A percentile compares a stretch with the other conserved stretches of the same genome.
Evolutionary conservation across 257 asterid species (phyloP).

Genomic region (Leonotis leonurus): DNA sequence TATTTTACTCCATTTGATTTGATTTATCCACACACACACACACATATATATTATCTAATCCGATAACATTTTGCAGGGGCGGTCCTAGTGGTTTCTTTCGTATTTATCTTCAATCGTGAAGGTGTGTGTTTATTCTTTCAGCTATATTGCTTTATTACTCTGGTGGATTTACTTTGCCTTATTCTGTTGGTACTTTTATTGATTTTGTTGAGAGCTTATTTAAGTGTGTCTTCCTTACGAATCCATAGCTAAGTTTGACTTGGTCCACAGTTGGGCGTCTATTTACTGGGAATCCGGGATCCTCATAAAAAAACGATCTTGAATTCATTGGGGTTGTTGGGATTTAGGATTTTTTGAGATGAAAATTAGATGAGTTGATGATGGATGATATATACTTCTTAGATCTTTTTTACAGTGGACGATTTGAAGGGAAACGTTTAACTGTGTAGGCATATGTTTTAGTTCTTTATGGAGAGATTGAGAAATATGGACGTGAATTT

Average conservation of each 20-base stretch:
- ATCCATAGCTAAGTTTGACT: too few relatives aligned
- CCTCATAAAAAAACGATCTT: not conserved
- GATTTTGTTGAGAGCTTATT: not conserved
- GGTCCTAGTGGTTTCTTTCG: not conserved
- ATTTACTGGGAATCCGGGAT: too few relatives aligned
- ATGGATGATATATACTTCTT: conserved; percentile 1
- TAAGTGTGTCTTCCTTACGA: not conserved
- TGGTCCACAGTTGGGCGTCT: too few relatives aligned
- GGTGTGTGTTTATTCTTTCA: conserved; percentile 15
- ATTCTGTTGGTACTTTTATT: not conserved
- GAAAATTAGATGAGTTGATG: not conserved
- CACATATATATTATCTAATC: too few relatives aligned
- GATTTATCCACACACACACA: too few relatives aligned
- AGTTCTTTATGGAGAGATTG: too few relatives aligned
- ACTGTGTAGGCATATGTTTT: too few relatives aligned
- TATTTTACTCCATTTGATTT: not conserved
- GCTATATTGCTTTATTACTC: not conserved
- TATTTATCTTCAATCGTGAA: conserved; percentile 1
- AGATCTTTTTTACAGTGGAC: not conserved
- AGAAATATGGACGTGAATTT: too few relatives aligned
- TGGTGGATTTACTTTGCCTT: not conserved
- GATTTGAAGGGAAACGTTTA: not conserved
- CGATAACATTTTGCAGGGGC: conserved; percentile 4
- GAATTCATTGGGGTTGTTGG: not conserved
- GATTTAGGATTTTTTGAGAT: not conserved